Base-by-base conservation (phyloP, 768 basidiomycete genomes). In the Mycena crocata region DNA sequence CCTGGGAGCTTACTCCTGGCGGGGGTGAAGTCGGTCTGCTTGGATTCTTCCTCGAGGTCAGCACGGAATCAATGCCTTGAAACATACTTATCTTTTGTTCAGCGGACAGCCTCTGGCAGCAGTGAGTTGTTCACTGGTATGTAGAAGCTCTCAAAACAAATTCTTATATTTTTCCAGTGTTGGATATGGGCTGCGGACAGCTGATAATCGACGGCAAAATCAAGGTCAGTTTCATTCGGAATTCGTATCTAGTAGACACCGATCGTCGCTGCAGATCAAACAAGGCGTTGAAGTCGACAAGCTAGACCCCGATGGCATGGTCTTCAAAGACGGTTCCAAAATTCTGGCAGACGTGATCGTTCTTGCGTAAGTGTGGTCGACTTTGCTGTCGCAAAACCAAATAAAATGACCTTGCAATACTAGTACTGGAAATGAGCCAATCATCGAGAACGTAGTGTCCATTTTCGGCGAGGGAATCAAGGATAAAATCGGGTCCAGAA, bases 221-320 rank as follows among this genome's bases (percentile, higher is more conserved):
- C 75, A 81, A 82, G 72, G 75, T 83, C 66, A 80, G 79, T 68
- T 75, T 77, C 68, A 79, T 76, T n/a, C n/a, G n/a, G n/a, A n/a
- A n/a, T n/a, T n/a, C n/a, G n/a, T n/a, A n/a, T n/a, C n/a, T n/a
- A n/a, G n/a, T n/a, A n/a, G n/a, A n/a, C n/a, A n/a, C n/a, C n/a
- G n/a, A n/a, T n/a, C n/a, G n/a, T n/a, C n/a, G n/a, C n/a, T n/a
- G 52, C 80, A 81, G 46, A 80, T 79, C 31, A 80, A 80, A 32
- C 75, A 87, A 32, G 77, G 84, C 6, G 83, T 82, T 21, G 88
- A 88, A 60, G 77, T 87, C 23, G 63, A 57, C 31, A 64, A n/a
- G 23, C 6, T 64, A 8, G 46, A 31, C 2, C 12, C 55, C 24
- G 63, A 64, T 32, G 55, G 30, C 3, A 6, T 64, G 24, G 63